phyloP scores from a whole-genome alignment of 2,329 filamentous ascomycete species.

The Colletotrichum musicola region DNA sequence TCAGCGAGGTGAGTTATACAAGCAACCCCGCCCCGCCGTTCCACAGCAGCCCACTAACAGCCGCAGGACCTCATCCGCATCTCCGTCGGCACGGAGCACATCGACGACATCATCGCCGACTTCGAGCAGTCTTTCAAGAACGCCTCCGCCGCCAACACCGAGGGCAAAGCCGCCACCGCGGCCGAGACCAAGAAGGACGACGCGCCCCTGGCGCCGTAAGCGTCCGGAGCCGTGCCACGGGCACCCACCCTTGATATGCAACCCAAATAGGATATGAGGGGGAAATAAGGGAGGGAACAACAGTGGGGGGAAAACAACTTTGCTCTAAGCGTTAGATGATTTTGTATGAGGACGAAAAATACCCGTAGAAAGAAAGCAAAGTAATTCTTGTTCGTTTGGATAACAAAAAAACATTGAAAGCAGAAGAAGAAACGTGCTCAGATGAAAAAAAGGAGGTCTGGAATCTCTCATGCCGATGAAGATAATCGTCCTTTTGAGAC shows the following conservation, averaged over 20 bases:
- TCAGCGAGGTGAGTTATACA: slow-evolving; percentile 72
- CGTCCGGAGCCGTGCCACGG: not conserved
- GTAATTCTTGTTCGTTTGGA: slow-evolving; percentile 1
- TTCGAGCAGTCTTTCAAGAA: slow-evolving; percentile 90
- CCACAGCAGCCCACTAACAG: not conserved
- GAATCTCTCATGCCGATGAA: not conserved
- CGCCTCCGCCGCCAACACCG: slow-evolving; percentile 59
- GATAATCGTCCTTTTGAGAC: not conserved
- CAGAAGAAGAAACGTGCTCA: no score
- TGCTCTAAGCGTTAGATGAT: slow-evolving; percentile 7
- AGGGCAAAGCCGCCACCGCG: slow-evolving; percentile 44
- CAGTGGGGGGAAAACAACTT: slow-evolving; percentile 12
- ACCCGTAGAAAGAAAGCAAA: slow-evolving; percentile 35
- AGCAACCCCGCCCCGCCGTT: not conserved
- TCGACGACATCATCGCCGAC: slow-evolving; percentile 96
- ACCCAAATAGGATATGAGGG: not conserved
- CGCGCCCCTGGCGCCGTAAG: slow-evolving; percentile 49
- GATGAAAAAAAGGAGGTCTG: not conserved
- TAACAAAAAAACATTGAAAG: no score
- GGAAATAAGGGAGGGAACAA: not conserved
- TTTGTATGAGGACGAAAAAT: slow-evolving; percentile 24
- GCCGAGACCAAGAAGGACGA: slow-evolving; percentile 52
- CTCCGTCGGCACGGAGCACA: slow-evolving; percentile 95
- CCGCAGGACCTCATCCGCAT: slow-evolving; percentile 88
- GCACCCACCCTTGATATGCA: not conserved